Base-by-base conservation (phyloP, 2,329 filamentous ascomycete genomes). In the Fragosphaeria purpurea region DNA sequence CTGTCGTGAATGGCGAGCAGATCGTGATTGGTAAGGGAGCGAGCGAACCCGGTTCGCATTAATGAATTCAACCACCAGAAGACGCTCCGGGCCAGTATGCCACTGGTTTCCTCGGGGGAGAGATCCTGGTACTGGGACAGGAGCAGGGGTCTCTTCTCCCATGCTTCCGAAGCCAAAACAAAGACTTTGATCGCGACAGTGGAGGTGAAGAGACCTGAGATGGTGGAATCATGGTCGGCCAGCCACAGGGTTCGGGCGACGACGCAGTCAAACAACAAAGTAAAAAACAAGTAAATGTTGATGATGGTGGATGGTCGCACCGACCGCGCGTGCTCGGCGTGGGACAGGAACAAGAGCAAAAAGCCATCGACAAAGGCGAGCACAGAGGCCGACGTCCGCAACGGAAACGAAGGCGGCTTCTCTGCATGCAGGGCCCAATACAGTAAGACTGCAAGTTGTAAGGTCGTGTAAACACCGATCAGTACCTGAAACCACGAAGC, bases 61-160 rank as follows among this genome's bases (percentile, higher is more conserved):
- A 47, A 30, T 11, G 35, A 4, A 11, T 47, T 47, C n/a, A 47
- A 22, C 45, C 45, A 47, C 45, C 45, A 47, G n/a, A 47, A 47
- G 35, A 47, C 35, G 45, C 45, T 40, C 7, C 13, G 45, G 8
- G 35, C 35, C 5, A 40, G 13, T 31, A 47, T 40, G 22, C 45
- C 45, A 12, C 45, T 47, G 12, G 45, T 47, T 5, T 9, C 22
- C 31, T 47, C 45, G 4, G 45, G 35, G n/a, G 45, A 32, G 22
- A 40, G 45, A 34, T 40, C 4, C 4, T 13, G 35, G 10, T 40
- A 40, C 45, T 12, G 35, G 22, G 37, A 13, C 35, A 40, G 38
- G 10, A 40, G 45, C 8, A 40, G 11, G 8, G 45, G 31, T 10
- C 22, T 47, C 37, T 47, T 47, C 10, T 40, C 35, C 38, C 35